Evolutionary conservation across 345 rosid genomes (phyloP).

Genomic region (Erucastrum elatum): DNA sequence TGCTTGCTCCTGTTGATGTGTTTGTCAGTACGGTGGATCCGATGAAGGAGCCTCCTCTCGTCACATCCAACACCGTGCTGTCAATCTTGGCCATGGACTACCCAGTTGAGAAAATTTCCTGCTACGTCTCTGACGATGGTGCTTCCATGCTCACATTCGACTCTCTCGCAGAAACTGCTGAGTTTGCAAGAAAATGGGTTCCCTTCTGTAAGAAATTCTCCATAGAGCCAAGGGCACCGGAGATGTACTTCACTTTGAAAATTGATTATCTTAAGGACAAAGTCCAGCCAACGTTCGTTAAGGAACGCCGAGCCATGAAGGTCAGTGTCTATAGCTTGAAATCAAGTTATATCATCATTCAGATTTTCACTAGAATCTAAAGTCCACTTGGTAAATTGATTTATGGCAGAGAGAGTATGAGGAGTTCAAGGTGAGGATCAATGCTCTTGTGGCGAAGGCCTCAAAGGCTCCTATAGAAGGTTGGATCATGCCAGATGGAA

Average conservation of each 20-base stretch:
- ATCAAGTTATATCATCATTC: slow-evolving; percentile 1
- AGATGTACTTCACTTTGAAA: slow-evolving; percentile 70
- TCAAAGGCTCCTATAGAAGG: slow-evolving; percentile 82
- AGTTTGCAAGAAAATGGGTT: slow-evolving; percentile 84
- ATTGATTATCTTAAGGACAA: slow-evolving; percentile 96
- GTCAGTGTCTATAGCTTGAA: slow-evolving; percentile 39
- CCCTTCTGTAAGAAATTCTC: slow-evolving; percentile 77
- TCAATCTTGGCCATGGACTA: slow-evolving; percentile 97
- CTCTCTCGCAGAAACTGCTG: slow-evolving; percentile 77
- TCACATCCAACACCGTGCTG: slow-evolving; percentile 79
- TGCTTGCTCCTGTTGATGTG: slow-evolving; percentile 84
- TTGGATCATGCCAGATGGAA: slow-evolving; percentile 98
- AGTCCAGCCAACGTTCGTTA: slow-evolving; percentile 92
- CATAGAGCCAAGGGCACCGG: slow-evolving; percentile 80
- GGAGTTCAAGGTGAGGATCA: slow-evolving; percentile 91
- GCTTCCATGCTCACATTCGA: slow-evolving; percentile 97
- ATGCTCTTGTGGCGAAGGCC: slow-evolving; percentile 85
- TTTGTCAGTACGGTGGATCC: slow-evolving; percentile 99
- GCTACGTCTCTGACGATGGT: slow-evolving; percentile 95
- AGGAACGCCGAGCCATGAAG: slow-evolving; percentile 98
- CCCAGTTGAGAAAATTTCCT: slow-evolving; percentile 88
- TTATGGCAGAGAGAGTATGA: slow-evolving; percentile 83
- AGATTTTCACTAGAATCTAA: slow-evolving; percentile 11
- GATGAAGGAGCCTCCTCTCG: slow-evolving; percentile 98
- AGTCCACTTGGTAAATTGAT: slow-evolving; percentile 3